phyloP scores from a whole-genome alignment of 2,329 filamentous ascomycete genomes.

The Stenocarpella maydis region DNA sequence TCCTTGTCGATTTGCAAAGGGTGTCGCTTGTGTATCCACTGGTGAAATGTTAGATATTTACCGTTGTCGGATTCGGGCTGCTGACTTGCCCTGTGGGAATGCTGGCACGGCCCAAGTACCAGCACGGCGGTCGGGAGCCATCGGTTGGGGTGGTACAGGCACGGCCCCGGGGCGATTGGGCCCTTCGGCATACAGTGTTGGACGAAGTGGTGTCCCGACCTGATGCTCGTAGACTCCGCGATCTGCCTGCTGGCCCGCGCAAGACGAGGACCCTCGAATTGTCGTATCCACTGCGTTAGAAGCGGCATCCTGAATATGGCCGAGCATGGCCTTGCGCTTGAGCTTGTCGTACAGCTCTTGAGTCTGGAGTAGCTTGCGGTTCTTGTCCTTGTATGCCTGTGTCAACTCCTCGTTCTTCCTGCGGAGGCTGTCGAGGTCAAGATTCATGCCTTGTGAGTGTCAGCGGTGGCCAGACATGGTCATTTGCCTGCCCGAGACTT shows the following conservation, averaged over 20 bases:
- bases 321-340: constrained; percentile 62
- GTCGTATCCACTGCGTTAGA: constrained; percentile 56
- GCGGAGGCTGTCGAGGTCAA: constrained; percentile 69
- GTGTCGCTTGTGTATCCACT: constrained; percentile 46
- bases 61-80: neutral
- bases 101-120: constrained; percentile 30
- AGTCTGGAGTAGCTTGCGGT: constrained; percentile 71
- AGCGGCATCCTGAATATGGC: constrained; percentile 63
- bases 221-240: constrained; percentile 32
- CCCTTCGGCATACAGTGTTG: constrained; percentile 6
- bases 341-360: constrained; percentile 72
- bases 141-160: constrained; percentile 13
- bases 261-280: constrained; percentile 43
- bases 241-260: constrained; percentile 25
- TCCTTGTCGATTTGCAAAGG: constrained; percentile 45
- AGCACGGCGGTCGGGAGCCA: constrained; percentile 3
- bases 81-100: constrained; percentile 36
- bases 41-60: neutral
- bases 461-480: neutral
- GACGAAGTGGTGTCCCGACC: constrained; percentile 10
- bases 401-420: constrained; percentile 77
- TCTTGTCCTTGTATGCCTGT: constrained; percentile 74
- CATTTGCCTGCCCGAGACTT: constrained; percentile 37
- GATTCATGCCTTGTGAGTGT: constrained; percentile 57
- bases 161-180: neutral